A percentile compares a stretch with the other conserved stretches of the same genome.
Conservation (phyloP, 2,329 filamentous ascomycete genomes). For the Macrophomina phaseolina region DNA sequence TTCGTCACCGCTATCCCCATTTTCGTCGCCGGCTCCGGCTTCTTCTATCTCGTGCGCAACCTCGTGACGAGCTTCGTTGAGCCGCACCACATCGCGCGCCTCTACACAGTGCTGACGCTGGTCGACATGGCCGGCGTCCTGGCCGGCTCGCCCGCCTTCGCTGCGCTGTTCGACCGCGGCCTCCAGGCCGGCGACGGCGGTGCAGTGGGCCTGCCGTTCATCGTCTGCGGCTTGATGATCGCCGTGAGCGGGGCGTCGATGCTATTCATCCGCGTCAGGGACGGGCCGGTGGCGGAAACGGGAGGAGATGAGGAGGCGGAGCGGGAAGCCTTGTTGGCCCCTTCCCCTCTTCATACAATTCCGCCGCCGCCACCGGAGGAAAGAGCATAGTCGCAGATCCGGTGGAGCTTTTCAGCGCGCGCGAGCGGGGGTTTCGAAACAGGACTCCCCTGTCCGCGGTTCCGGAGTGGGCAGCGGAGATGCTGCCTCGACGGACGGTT, state of each 20-base stretch:
- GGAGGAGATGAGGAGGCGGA: background rate
- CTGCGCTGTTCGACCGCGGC: constrained; percentile 54
- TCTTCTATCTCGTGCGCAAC: constrained; percentile 52
- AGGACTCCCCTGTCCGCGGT: background rate
- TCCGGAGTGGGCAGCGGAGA: background rate
- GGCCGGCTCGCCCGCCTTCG: constrained; percentile 54
- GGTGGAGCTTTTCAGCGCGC: background rate
- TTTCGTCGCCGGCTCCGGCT: constrained; percentile 54
- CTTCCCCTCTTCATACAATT: no score
- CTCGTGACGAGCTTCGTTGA: constrained; percentile 62
- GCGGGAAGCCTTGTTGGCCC: background rate
- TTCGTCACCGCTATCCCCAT: constrained; percentile 50
- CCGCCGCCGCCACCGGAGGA: background rate
- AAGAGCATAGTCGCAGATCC: background rate
- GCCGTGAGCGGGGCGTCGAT: background rate
- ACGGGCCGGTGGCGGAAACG: background rate
- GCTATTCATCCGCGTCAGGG: background rate
- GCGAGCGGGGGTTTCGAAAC: background rate
- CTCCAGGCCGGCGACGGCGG: constrained; percentile 54
- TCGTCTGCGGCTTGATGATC: constrained; percentile 42
- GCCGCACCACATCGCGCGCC: constrained; percentile 58
- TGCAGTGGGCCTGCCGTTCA: constrained; percentile 57
- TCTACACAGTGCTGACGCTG: constrained; percentile 60
- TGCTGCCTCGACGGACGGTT: background rate
- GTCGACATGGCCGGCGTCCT: constrained; percentile 58